A percentile compares a stretch with the other conserved stretches of the same genome.
These are phyloP conservation scores for Salix exigua DNA, from an alignment of 345 rosid genomes.

Conservation along the genomic window DNA sequence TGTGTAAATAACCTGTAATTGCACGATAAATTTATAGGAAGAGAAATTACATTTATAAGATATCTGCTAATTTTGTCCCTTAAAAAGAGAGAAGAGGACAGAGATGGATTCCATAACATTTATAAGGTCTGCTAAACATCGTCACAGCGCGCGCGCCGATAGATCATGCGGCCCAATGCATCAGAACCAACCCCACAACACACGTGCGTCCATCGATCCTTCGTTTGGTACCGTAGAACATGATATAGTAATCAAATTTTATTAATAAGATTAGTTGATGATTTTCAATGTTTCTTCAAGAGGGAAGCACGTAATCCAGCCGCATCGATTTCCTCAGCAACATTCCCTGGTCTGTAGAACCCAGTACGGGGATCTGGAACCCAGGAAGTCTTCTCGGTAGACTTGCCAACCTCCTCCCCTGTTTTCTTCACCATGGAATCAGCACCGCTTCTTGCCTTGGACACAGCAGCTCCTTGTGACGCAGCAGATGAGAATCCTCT, in stretches of 20 bases:
- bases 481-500: conserved; percentile 15
- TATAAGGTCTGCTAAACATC: neutral
- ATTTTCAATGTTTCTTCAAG: conserved; percentile 44
- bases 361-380: conserved; percentile 87
- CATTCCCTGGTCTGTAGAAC: conserved; percentile 70
- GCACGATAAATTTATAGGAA: neutral
- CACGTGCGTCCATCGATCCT: neutral
- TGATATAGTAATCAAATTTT: neutral
- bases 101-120: neutral
- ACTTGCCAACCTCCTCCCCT: conserved; percentile 39
- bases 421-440: conserved; percentile 42
- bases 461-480: conserved; percentile 16
- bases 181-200: neutral
- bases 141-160: neutral
- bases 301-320: conserved; percentile 63
- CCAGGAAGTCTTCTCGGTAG: conserved; percentile 57
- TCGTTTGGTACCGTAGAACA: neutral
- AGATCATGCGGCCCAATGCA: neutral
- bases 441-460: conserved; percentile 15
- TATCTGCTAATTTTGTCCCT: neutral
- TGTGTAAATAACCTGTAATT: neutral
- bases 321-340: conserved; percentile 54
- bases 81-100: neutral
- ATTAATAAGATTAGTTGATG: neutral
- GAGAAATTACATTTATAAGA: neutral